These are phyloP conservation scores for Neofusicoccum cordaticola DNA, from an alignment of 2,329 filamentous ascomycete genomes.

Conservation along the genomic window DNA sequence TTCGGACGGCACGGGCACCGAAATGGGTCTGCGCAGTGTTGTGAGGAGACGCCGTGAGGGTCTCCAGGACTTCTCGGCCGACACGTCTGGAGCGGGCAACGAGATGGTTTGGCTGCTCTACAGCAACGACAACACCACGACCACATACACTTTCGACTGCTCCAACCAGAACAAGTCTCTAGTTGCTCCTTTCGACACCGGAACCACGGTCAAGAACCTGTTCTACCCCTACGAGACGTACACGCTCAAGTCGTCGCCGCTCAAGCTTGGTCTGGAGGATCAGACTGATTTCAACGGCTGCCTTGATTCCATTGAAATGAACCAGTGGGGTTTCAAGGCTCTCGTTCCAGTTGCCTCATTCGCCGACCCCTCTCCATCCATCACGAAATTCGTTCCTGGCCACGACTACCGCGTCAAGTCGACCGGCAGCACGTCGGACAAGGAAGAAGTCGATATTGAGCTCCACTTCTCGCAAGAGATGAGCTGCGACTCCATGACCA, in stretches of 20 bases:
- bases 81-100: constrained; percentile 36
- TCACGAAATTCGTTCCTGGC: constrained; percentile 60
- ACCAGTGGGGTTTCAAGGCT: constrained; percentile 58
- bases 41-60: constrained; percentile 14
- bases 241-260: constrained; percentile 47
- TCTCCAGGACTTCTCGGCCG: constrained; percentile 49
- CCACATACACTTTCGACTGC: constrained; percentile 59
- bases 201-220: constrained; percentile 59
- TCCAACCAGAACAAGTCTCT: constrained; percentile 48
- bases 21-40: constrained; percentile 56
- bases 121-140: constrained; percentile 48
- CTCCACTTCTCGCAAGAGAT: constrained; percentile 60
- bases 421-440: constrained; percentile 37
- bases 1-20: constrained; percentile 23
- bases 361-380: constrained; percentile 52
- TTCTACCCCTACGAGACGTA: constrained; percentile 61
- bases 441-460: constrained; percentile 50
- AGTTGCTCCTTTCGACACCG: constrained; percentile 54
- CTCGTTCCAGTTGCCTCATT: constrained; percentile 56
- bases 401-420: constrained; percentile 59
- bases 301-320: constrained; percentile 51
- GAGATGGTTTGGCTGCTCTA: constrained; percentile 54
- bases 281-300: constrained; percentile 54
- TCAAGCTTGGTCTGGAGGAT: constrained; percentile 34
- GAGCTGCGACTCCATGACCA: constrained; percentile 56